Evolutionary conservation across 495 filamentous ascomycete genomes (phyloP).

Genomic region (Achaetomiella virescens): DNA sequence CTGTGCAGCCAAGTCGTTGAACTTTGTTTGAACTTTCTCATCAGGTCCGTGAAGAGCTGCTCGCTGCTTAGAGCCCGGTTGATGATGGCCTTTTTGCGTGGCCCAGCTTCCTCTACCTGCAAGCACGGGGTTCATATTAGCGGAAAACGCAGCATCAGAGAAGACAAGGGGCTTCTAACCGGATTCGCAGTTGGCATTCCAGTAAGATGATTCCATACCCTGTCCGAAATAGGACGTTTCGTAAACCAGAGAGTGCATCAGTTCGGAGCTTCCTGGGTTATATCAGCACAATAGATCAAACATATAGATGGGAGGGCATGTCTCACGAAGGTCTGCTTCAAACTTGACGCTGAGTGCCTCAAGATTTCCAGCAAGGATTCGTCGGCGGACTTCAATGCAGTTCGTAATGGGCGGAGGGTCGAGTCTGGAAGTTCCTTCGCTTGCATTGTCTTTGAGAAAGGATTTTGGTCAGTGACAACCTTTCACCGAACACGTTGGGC

Average conservation of each 20-base stretch:
- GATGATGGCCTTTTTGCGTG: constrained; percentile 30
- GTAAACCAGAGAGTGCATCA: constrained; percentile 28
- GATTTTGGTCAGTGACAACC: neutral
- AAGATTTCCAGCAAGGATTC: neutral
- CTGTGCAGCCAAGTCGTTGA: constrained; percentile 12
- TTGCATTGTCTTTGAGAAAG: neutral
- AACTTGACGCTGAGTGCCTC: neutral
- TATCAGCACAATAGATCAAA: neutral
- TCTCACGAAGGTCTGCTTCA: neutral
- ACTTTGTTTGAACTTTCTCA: constrained; percentile 17
- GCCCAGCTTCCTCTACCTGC: constrained; percentile 28
- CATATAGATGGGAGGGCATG: neutral
- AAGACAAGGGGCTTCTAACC: neutral
- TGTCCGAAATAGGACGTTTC: constrained; percentile 31
- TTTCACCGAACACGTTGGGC: neutral
- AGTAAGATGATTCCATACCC: constrained; percentile 30
- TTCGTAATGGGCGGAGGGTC: neutral
- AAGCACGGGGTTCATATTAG: constrained; percentile 9
- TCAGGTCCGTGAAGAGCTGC: constrained; percentile 22
- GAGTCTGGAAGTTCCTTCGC: neutral
- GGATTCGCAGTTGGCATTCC: constrained; percentile 11
- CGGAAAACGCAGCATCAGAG: neutral
- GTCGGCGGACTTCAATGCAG: neutral
- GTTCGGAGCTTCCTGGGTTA: constrained; percentile 20
- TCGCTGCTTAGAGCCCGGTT: constrained; percentile 3